Evolutionary conservation across 495 filamentous ascomycete species (phyloP), one percentile per base, ranked within the genome.

Genomic region (Penicillium riverlandense): DNA sequence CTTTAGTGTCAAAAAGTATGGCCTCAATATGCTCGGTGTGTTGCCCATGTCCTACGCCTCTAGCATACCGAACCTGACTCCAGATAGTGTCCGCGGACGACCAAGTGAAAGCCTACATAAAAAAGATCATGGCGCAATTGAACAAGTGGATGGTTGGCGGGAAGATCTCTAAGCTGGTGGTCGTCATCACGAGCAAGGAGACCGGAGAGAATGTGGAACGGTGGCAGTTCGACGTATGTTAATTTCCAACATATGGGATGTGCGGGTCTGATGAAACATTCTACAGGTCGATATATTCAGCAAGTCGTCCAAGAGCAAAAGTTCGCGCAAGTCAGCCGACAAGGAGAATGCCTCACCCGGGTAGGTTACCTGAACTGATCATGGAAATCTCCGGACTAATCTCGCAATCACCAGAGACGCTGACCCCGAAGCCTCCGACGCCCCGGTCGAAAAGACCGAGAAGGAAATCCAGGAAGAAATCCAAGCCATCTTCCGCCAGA

Each of bases 21-120:
- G 94, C 55, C 82, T 98, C 52, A 97, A 95, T 57, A 97, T 98
- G 89, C 86, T 96, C 33, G 79, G 81, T 85, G 67, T 45, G 72
- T 64, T 29, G 32, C 9, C 10, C 13, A 11, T 11, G 30, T 27
- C 32, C 29, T 22, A 22, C 32, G 0, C 10, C 10, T 34, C 32
- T 34, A 10, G 9, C 32, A 34, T 34, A 13, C 29, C 36, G 10
- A 13, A 14, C 29, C 52, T 61, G 49, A 61, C 45, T 22, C 42
- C 32, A 38, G 9, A 11, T 44, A 81, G 89, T 96, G 32, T 88
- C 92, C 12, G 81, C 86, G 45, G 92, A 98, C 66, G 92, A 97
- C 70, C 90, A 97, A 63, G 92, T 98, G 53, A 94, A 95, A 70
- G 89, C 90, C 40, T 98, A 98, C 66, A 94, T 95, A 74, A 95